Evolutionary conservation across 2,329 filamentous ascomycete genomes (phyloP), one percentile per base, ranked within the genome.

Genomic region (Colletotrichum truncatum): DNA sequence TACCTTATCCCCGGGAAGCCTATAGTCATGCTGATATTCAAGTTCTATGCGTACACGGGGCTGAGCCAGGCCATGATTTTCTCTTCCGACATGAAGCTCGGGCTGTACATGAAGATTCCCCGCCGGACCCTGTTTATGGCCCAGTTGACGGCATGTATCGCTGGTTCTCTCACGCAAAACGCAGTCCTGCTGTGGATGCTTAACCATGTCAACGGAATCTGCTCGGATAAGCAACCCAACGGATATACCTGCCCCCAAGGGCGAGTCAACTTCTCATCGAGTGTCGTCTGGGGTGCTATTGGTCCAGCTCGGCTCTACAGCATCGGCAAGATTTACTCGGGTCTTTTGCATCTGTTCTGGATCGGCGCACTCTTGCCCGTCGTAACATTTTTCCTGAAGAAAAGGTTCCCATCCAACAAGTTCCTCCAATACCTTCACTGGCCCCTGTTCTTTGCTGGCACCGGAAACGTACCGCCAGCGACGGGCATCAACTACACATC

Each of bases 121-220:
- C 87, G 87, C 2, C 82, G 84, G 6, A 78, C 83, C 0, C 82
- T 89, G 8, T 89, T 90, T 76, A 86, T 88, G 70, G 85, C 85
- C 2, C 87, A 89, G 69, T 77, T 89, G 9, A 85, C 89, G 26
- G 87, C 86, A 4, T 85, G 84, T 14, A 73, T 86, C 6, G 73
- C 84, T 4, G 82, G 81, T 5, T 80, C 80, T 4, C 72, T 84
- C 2, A 80, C 80, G 0, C 81, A 84, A 73, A 76, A 45, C 58
- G 18, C 67, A 74, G 26, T 78, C 72, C 6, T 77, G 71, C 0
- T 69, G 76, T 52, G 71, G 77, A 6, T 76, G 64, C 71, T 73
- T 68, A 41, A 61, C 48, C 32, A 83, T 58, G 77, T 85, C 39
- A 67, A 75, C 0, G 76, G 74, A 1, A 78, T 84, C 54, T 84